Evolutionary conservation across 208 protist species (phyloP).

Genomic region (Leishmania gerbilli): DNA sequence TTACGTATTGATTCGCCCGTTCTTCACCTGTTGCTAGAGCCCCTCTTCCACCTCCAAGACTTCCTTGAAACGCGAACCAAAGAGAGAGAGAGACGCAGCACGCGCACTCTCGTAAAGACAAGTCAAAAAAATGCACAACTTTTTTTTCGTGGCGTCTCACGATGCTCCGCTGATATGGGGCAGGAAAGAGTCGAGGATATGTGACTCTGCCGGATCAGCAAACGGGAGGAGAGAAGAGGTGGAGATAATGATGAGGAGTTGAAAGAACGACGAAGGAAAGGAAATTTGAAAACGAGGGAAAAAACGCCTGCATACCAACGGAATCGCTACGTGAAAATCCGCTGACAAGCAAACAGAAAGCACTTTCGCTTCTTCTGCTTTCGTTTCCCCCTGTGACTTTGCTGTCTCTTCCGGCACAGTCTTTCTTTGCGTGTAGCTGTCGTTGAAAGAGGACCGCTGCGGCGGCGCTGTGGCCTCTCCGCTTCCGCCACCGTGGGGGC

Average conservation of each 20-base stretch:
- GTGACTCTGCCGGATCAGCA: neutral
- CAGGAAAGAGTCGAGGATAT: neutral
- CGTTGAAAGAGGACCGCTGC: neutral
- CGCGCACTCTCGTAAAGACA: neutral
- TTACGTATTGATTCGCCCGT: neutral
- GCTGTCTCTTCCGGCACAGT: neutral
- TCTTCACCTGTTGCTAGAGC: neutral
- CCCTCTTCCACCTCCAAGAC: neutral
- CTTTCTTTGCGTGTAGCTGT: neutral
- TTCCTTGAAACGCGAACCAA: neutral
- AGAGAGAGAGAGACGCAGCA: neutral
- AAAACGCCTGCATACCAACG: neutral
- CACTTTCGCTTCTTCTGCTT: neutral
- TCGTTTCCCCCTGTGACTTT: neutral
- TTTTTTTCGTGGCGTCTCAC: neutral
- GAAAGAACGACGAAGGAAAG: neutral
- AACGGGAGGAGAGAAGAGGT: neutral
- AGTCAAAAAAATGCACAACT: neutral
- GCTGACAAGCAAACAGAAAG: neutral
- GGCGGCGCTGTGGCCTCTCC: neutral
- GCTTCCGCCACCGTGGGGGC: neutral
- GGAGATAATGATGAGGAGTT: neutral
- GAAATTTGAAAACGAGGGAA: neutral
- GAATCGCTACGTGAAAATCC: neutral
- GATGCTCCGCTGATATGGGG: neutral